A percentile compares a stretch with the other conserved stretches of the same genome.
phyloP scores from a whole-genome alignment of 2,329 filamentous ascomycete species.

The Fusarium sp. region DNA sequence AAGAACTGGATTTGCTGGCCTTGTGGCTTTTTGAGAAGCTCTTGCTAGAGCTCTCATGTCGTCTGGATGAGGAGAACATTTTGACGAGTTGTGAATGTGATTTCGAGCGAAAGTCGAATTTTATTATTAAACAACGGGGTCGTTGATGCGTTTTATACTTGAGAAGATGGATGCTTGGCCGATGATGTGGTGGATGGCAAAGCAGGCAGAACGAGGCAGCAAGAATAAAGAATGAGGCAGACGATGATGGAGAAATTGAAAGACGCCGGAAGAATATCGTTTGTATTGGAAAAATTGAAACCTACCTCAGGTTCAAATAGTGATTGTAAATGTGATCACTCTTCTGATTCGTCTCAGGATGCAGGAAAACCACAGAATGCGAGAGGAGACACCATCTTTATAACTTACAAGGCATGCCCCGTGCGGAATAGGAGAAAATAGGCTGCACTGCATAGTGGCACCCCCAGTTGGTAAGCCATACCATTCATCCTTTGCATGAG shows the following conservation, averaged over 20 bases:
- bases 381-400: constrained; percentile 46
- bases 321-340: constrained; percentile 31
- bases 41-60: constrained; percentile 62
- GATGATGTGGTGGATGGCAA: constrained; percentile 17
- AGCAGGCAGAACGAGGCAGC: constrained; percentile 34
- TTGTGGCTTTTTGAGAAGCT: constrained; percentile 70
- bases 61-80: constrained; percentile 66
- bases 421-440: constrained; percentile 37
- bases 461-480: constrained; percentile 36
- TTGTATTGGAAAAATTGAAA: constrained; percentile 32
- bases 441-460: constrained; percentile 43
- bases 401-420: constrained; percentile 46
- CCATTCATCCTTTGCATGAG: constrained; percentile 34
- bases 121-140: constrained; percentile 31
- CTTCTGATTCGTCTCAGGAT: constrained; percentile 41
- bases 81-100: constrained; percentile 11
- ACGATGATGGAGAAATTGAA: constrained; percentile 22
- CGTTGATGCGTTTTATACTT: constrained; percentile 31
- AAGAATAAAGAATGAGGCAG: constrained; percentile 31
- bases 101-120: not conserved
- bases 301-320: constrained; percentile 55
- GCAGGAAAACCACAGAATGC: constrained; percentile 5
- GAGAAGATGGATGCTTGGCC: constrained; percentile 1
- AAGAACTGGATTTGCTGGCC: constrained; percentile 65
- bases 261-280: constrained; percentile 31